A percentile compares a stretch with the other conserved stretches of the same genome.
phyloP scores from a whole-genome alignment of 2,329 filamentous ascomycete species.

The Penicillium verrucosum region DNA sequence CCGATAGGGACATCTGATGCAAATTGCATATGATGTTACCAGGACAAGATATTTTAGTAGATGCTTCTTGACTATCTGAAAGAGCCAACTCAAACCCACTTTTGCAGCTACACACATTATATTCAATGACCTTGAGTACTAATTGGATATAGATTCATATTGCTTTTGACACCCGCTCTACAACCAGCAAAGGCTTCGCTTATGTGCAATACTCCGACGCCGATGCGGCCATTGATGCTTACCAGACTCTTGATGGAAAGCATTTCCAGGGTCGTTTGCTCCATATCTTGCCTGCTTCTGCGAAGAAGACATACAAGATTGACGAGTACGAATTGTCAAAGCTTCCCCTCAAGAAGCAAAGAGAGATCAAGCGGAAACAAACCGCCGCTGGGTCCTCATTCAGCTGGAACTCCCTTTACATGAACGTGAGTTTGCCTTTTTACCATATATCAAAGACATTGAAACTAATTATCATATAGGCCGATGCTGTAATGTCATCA shows the following conservation, averaged over 20 bases:
- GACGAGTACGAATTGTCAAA: slow-evolving; percentile 90
- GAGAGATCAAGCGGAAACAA: slow-evolving; percentile 78
- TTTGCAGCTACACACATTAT: slow-evolving; percentile 15
- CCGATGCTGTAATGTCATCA: slow-evolving; percentile 86
- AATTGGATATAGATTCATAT: slow-evolving; percentile 72
- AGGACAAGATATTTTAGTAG: slow-evolving; percentile 99
- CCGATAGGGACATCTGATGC: slow-evolving; percentile 99
- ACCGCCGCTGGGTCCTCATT: slow-evolving; percentile 76
- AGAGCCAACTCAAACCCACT: slow-evolving; percentile 38
- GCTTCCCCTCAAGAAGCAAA: slow-evolving; percentile 90
- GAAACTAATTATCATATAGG: slow-evolving; percentile 34
- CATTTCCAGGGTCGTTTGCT: slow-evolving; percentile 90
- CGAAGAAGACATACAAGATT: slow-evolving; percentile 75
- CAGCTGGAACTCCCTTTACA: slow-evolving; percentile 99
- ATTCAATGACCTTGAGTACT: slow-evolving; percentile 36
- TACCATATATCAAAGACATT: background rate
- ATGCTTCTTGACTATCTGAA: slow-evolving; percentile 92
- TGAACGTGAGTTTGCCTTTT: slow-evolving; percentile 64
- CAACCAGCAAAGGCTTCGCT: slow-evolving; percentile 82
- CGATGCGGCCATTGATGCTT: slow-evolving; percentile 72
- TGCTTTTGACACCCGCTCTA: slow-evolving; percentile 66
- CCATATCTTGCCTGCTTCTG: slow-evolving; percentile 80
- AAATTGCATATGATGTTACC: slow-evolving; percentile 80
- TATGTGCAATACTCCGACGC: slow-evolving; percentile 76
- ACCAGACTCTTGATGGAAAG: slow-evolving; percentile 73